These are phyloP conservation scores for Salix caprea DNA, from an alignment of 345 rosid genomes.

Conservation along the genomic window DNA sequence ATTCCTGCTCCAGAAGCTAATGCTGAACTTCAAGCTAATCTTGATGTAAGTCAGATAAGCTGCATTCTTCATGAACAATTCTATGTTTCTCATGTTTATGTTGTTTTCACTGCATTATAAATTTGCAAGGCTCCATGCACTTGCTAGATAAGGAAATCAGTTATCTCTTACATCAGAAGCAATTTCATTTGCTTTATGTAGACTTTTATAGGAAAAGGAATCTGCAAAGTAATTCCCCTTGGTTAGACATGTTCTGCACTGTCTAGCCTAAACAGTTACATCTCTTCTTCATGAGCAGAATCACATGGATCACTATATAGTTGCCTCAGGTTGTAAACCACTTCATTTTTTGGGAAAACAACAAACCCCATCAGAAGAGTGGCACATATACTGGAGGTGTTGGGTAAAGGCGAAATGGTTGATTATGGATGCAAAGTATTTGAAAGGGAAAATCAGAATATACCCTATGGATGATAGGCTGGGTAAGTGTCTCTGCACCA, in stretches of 20 bases:
- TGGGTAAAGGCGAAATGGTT: too few relatives aligned
- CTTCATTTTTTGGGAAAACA: background rate
- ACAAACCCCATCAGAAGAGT: too few relatives aligned
- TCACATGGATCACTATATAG: background rate
- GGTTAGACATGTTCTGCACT: background rate
- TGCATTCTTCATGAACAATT: constrained; percentile 5
- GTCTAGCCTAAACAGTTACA: background rate
- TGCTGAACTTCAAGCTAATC: constrained; percentile 34
- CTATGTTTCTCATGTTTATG: background rate
- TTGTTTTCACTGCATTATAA: background rate
- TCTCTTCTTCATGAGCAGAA: constrained; percentile 1
- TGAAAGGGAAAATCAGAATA: too few relatives aligned
- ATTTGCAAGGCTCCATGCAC: background rate
- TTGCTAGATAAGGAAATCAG: background rate
- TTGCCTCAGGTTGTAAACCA: background rate
- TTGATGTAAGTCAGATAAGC: constrained; percentile 31
- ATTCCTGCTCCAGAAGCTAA: constrained; percentile 28
- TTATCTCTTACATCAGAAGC: background rate
- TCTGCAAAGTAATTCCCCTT: background rate
- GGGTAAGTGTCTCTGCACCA: too few relatives aligned
- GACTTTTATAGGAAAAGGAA: background rate
- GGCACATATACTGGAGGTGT: too few relatives aligned
- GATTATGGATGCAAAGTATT: too few relatives aligned
- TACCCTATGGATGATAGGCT: too few relatives aligned
- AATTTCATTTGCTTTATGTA: background rate